phyloP scores from a whole-genome alignment of 352 stramenopile genomes.

The Thraustotheca clavata region DNA sequence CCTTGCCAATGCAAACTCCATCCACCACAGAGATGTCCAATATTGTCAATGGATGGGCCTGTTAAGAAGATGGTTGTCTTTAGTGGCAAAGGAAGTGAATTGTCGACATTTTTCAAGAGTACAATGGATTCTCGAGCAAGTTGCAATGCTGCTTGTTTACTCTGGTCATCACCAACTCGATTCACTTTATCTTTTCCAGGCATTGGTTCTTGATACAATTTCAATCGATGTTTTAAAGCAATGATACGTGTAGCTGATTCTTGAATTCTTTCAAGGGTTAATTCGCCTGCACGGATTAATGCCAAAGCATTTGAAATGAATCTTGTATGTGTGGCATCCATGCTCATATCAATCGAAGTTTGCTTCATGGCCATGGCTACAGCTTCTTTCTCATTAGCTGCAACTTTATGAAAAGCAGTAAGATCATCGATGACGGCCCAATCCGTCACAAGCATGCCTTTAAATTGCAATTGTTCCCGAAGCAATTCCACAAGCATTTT shows the following conservation, averaged over 20 bases:
- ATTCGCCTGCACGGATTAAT: conserved; percentile 24
- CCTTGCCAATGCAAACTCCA: conserved; percentile 71
- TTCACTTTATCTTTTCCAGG: conserved; percentile 34
- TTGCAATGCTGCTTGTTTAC: conserved; percentile 46
- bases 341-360: conserved; percentile 87
- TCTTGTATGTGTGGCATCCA: conserved; percentile 56
- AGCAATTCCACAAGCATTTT: conserved; percentile 74
- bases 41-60: conserved; percentile 52
- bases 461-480: conserved; percentile 76
- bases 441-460: conserved; percentile 87
- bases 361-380: conserved; percentile 59
- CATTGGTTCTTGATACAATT: conserved; percentile 56
- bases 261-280: conserved; percentile 31
- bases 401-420: conserved; percentile 44
- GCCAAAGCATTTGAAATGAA: conserved; percentile 46
- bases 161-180: conserved; percentile 38
- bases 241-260: conserved; percentile 53
- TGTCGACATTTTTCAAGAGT: conserved; percentile 60
- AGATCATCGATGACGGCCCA: conserved; percentile 90
- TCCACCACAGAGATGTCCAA: conserved; percentile 55
- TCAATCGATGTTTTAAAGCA: conserved; percentile 55
- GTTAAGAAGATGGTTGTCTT: conserved; percentile 44
- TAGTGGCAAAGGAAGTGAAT: conserved; percentile 27
- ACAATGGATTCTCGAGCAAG: conserved; percentile 72
- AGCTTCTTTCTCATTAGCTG: conserved; percentile 38